These are phyloP conservation scores for Chlamydomonas schloesseri DNA, from an alignment of 139 green algal genomes.

Conservation along the genomic window DNA sequence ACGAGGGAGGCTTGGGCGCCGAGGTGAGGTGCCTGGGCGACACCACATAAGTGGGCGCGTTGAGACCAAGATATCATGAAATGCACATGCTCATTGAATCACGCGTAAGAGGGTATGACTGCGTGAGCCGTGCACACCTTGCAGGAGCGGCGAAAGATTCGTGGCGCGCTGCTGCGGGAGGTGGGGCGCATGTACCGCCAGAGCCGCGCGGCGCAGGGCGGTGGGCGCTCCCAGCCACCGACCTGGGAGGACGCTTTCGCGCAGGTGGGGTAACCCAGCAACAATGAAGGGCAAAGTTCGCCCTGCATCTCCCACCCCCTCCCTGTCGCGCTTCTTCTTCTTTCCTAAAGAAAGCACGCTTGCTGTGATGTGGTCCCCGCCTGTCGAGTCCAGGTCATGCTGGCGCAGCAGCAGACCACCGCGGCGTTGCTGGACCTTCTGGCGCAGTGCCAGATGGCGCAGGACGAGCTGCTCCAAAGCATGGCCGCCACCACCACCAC, in stretches of 20 bases:
- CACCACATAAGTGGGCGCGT: background rate
- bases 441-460: slow-evolving; percentile 16
- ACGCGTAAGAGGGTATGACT: too few species aligned
- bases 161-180: slow-evolving; percentile 68
- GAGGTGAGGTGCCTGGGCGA: too few species aligned
- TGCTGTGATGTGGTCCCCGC: too few species aligned
- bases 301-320: too few species aligned
- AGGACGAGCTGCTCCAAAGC: background rate
- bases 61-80: too few species aligned
- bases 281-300: too few species aligned
- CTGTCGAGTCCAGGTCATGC: slow-evolving; percentile 66
- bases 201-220: slow-evolving; percentile 8
- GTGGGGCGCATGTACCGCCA: slow-evolving; percentile 56
- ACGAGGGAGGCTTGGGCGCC: slow-evolving; percentile 63
- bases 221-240: background rate
- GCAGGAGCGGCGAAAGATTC: slow-evolving; percentile 71
- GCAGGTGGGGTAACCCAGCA: slow-evolving; percentile 51
- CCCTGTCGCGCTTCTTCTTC: too few species aligned
- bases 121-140: background rate
- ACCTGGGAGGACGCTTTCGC: slow-evolving; percentile 72
- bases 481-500: background rate
- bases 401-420: slow-evolving; percentile 75
- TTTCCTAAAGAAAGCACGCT: too few species aligned
- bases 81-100: too few species aligned
- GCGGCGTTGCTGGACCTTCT: slow-evolving; percentile 60